These are phyloP conservation scores for Pyracantha coccinea DNA, from an alignment of 331 rosid genomes.

Conservation along the genomic window DNA sequence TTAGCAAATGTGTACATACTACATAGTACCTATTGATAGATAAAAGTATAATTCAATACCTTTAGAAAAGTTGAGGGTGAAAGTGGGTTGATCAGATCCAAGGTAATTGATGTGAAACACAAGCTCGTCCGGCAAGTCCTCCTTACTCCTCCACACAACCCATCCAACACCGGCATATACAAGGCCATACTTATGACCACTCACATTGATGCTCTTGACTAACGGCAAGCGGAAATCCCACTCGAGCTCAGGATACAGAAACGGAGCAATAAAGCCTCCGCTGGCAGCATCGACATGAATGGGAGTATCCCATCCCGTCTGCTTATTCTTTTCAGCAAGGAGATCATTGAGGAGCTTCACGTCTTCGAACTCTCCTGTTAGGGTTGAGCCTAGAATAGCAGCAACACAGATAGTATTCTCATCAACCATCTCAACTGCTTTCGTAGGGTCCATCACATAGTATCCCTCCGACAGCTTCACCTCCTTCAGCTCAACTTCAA, in stretches of 20 bases:
- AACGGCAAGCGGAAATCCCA: constrained; percentile 89
- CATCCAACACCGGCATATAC: constrained; percentile 92
- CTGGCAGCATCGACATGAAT: constrained; percentile 94
- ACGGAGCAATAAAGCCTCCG: constrained; percentile 87
- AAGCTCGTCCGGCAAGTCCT: constrained; percentile 82
- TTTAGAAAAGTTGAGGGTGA: constrained; percentile 95
- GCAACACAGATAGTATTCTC: constrained; percentile 98
- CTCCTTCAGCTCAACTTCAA: constrained; percentile 92
- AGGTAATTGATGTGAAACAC: constrained; percentile 88
- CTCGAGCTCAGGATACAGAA: constrained; percentile 57
- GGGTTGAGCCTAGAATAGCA: constrained; percentile 82
- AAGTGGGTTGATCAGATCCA: constrained; percentile 94
- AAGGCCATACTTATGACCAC: constrained; percentile 91
- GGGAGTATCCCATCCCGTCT: constrained; percentile 77
- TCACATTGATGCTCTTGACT: constrained; percentile 86
- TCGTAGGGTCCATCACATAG: constrained; percentile 81
- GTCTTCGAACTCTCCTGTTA: constrained; percentile 81
- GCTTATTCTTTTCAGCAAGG: constrained; percentile 52
- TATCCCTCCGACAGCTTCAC: constrained; percentile 66
- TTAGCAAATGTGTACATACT: neutral
- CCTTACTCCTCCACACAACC: constrained; percentile 84
- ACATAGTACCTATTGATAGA: neutral
- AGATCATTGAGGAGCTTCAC: constrained; percentile 73
- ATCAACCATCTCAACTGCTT: constrained; percentile 80
- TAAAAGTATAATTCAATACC: constrained; percentile 29